Evolutionary conservation across 1,139 yeast species (phyloP), one percentile per base, ranked within the genome.

Genomic region (Blastobotrys capitulatus): DNA sequence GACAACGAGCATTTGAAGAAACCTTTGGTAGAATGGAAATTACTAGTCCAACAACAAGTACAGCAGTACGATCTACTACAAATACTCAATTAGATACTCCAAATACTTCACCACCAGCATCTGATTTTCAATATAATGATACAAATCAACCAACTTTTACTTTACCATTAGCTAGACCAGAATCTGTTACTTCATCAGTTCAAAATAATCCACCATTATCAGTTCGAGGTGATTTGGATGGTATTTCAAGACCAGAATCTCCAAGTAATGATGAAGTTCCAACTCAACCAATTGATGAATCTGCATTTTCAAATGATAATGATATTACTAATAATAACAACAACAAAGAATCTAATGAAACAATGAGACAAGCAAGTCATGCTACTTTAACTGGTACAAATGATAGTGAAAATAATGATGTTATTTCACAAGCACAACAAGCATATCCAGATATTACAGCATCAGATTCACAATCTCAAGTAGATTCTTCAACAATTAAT

Each of bases 181-280:
- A 83, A 54, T 86, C 96, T 0, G 79, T 86, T 47, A 85, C 96
- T 0, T 88, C 96, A 0, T 86, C 96, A 49, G 95, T 89, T 18
- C 94, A 86, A 60, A 89, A 89, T 67, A 89, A 90, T 64, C 89
- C 97, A 2, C 90, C 97, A 0, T 78, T 82, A 66, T 86, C 96
- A 22, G 95, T 86, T 9, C 80, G 95, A 52, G 92, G 85, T 54
- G 95, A 85, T 59, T 79, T 79, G 42, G 86, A 82, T 52, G 32
- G 32, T 12, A 72, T 77, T 7, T 79, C 86, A 47, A 79, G 79
- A 47, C 78, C 82, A 34, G 83, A 77, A 31, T 79, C 86, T 1
- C 76, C 82, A 12, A 60, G 68, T 13, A 61, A 59, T 29, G 53
- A 54, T 36, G 61, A 69, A 12, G 61, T 57, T 29, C 53, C 57